Conservation (phyloP, 352 stramenopile species). For the Elongisporangium prolatum region DNA sequence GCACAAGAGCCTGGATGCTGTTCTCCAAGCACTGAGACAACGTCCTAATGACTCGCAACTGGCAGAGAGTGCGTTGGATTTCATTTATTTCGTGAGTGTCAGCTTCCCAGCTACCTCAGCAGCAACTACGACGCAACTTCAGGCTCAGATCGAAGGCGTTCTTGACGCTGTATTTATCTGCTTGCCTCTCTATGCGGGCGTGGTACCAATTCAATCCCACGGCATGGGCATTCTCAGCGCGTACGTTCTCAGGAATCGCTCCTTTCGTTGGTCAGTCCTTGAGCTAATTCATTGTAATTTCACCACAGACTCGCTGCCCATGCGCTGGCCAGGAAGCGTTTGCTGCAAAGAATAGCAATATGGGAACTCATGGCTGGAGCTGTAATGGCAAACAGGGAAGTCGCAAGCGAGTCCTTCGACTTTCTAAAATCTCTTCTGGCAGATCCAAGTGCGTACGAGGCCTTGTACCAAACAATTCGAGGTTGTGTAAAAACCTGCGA, state of each 20-base stretch:
- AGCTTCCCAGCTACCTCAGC: constrained; percentile 28
- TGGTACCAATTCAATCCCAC: constrained; percentile 47
- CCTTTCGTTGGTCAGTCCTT: background rate
- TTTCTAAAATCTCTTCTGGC: constrained; percentile 34
- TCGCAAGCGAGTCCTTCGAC: constrained; percentile 26
- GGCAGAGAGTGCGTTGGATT: constrained; percentile 33
- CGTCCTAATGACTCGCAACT: constrained; percentile 37
- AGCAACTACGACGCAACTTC: constrained; percentile 3
- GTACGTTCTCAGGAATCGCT: constrained; percentile 5
- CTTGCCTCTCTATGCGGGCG: background rate
- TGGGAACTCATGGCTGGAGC: constrained; percentile 27
- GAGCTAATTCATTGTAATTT: background rate
- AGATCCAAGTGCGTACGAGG: constrained; percentile 10
- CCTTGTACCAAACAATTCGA: background rate
- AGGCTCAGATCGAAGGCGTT: constrained; percentile 12
- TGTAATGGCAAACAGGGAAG: constrained; percentile 20
- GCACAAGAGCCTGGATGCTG: constrained; percentile 19
- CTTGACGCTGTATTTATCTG: constrained; percentile 8
- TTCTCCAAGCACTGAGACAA: constrained; percentile 26
- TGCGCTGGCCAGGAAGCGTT: constrained; percentile 15
- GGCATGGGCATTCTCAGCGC: constrained; percentile 49
- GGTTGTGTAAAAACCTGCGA: background rate
- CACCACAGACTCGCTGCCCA: constrained; percentile 18
- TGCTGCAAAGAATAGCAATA: constrained; percentile 13
- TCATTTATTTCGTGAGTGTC: constrained; percentile 50